A percentile compares a stretch with the other conserved stretches of the same genome.
These are phyloP conservation scores for Fusarium redolens DNA, from an alignment of 2,329 filamentous ascomycete species.

Conservation along the genomic window DNA sequence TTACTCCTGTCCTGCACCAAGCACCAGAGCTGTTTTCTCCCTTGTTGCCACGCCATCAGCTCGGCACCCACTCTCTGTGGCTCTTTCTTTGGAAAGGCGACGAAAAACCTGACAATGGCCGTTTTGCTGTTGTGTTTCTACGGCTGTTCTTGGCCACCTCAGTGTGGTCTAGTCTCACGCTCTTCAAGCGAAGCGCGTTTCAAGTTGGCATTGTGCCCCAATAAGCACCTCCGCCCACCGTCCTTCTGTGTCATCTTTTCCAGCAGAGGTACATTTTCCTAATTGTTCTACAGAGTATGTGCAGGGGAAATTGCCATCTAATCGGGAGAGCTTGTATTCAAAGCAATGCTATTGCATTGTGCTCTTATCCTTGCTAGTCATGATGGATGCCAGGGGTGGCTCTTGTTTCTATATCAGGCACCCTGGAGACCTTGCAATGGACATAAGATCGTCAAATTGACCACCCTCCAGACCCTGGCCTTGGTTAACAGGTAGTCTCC, in stretches of 20 bases:
- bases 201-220: constrained; percentile 40
- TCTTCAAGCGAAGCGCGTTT: constrained; percentile 45
- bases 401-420: constrained; percentile 64
- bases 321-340: constrained; percentile 36
- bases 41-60: constrained; percentile 44
- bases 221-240: constrained; percentile 38
- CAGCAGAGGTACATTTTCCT: constrained; percentile 26
- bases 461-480: constrained; percentile 58
- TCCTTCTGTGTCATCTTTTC: constrained; percentile 37
- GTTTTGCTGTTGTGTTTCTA: constrained; percentile 30
- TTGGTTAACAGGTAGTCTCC: constrained; percentile 51
- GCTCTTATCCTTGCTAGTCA: constrained; percentile 39
- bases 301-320: constrained; percentile 45
- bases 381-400: constrained; percentile 46
- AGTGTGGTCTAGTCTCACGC: constrained; percentile 39
- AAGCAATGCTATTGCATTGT: constrained; percentile 31
- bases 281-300: constrained; percentile 20
- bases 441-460: constrained; percentile 72
- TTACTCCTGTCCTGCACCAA: constrained; percentile 39
- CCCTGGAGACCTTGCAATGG: constrained; percentile 54
- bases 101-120: constrained; percentile 32
- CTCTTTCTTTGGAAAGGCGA: constrained; percentile 25
- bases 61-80: constrained; percentile 33
- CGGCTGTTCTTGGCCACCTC: constrained; percentile 39
- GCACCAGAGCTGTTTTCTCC: constrained; percentile 41